phyloP scores from a whole-genome alignment of 768 basidiomycete species.

The Pleurotus sapidus region DNA sequence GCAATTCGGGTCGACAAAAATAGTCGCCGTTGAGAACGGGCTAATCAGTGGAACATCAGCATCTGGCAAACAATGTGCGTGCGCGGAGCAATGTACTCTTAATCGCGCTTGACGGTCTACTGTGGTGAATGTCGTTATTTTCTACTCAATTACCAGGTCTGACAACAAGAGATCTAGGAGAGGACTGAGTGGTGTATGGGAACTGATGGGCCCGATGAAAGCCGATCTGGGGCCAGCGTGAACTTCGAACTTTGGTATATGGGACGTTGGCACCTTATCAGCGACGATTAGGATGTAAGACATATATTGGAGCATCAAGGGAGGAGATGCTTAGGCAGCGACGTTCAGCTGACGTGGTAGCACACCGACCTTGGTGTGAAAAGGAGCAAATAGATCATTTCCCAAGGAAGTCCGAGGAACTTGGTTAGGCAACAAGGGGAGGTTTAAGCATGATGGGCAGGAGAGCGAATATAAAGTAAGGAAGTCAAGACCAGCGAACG shows the following conservation, averaged over 20 bases:
- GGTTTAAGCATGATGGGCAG: not conserved
- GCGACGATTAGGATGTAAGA: not conserved
- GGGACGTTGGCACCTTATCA: not conserved
- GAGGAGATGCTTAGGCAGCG: not conserved
- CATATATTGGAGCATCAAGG: conserved; percentile 12
- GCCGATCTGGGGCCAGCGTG: not conserved
- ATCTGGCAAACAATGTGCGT: not conserved
- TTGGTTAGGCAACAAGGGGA: conserved; percentile 2
- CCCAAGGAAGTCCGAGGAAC: conserved; percentile 16
- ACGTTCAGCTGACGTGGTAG: conserved; percentile 3
- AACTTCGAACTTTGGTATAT: not conserved
- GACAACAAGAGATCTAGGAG: not conserved
- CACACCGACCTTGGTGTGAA: conserved; percentile 1
- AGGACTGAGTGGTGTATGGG: not conserved
- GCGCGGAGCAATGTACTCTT: not conserved
- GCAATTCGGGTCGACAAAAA: not conserved
- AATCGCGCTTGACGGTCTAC: not conserved
- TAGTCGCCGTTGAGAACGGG: conserved; percentile 5
- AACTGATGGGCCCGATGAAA: not conserved
- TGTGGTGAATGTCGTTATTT: not conserved
- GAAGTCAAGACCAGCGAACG: conserved; percentile 13
- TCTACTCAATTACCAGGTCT: not conserved
- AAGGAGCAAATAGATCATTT: not conserved
- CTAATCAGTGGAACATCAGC: not conserved
- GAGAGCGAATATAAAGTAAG: not conserved